Evolutionary conservation across 176 grass and related monocot species (phyloP), one percentile per base, ranked within the genome.

Genomic region (Lolium perenne): DNA sequence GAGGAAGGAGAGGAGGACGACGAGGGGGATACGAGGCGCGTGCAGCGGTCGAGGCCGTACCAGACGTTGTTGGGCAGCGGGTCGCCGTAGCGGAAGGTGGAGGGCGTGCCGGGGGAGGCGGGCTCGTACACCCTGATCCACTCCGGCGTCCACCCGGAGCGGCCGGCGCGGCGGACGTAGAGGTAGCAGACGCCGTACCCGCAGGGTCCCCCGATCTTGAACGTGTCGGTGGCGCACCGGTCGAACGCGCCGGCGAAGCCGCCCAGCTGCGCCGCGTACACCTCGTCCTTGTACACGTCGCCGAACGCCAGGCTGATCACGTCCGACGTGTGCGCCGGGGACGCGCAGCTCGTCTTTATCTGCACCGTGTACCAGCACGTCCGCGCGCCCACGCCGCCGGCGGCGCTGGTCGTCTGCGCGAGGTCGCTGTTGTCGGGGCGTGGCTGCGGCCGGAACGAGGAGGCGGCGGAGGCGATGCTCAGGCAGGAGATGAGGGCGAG

Each of bases 181-280:
- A 98, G 86, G 86, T 95, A 98, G 91, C 93, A 98, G 74, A 93
- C 80, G 49, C 91, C 93, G 79, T 95, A 95, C 26, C 93, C 93
- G 53, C 95, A 98, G 12, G 95, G 95, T 0, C 95, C 95, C 5
- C 72, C 20, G 23, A 95, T 83, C 16, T 48, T 70, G 87, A 94
- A 98, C 41, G 91, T 95, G 83, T 98, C 95, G 15, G 78, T 95
- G 83, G 93, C 87, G 84, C 96, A 98, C 23, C 84, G 86, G 66
- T 98, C 91, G 68, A 98, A 98, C 13, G 83, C 82, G 45, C 13
- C 57, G 58, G 22, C 70, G 93, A 76, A 51, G 89, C 70, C 18
- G 86, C 85, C 74, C 46, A 98, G 61, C 55, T 45, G 51, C 43
- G 86, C 87, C 32, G 76, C 91, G 83, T 98, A 98, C 29, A 95